Base-by-base conservation (phyloP, 2,329 filamentous ascomycete genomes). In the Arthrobotrys musiformis region DNA sequence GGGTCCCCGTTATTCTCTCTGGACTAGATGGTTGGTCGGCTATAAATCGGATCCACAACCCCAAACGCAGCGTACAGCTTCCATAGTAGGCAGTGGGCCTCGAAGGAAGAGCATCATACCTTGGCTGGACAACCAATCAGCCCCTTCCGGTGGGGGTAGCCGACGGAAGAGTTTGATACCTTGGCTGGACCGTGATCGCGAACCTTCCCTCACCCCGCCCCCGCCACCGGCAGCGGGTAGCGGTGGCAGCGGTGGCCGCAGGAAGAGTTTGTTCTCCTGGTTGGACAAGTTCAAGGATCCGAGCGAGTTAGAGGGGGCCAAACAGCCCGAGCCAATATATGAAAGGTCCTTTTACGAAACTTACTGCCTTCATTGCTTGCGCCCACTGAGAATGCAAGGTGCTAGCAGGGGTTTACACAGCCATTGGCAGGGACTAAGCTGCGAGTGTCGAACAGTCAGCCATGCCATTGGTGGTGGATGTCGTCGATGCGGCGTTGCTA, bases 191-290 rank as follows among this genome's bases (percentile, higher is more conserved):
- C 42, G 70, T 22, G 70, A 75, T 35, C 64, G 72, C 28, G 64
- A 64, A 26, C 35, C 64, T 15, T 63, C 72, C 4, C 64, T 64
- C 9, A 40, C 64, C 19, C 63, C 62, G 8, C 62, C 42, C 15
- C 64, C 64, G 22, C 64, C 62, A 19, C 48, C 72, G 15, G 62
- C 44, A 17, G 24, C 22, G 22, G 19, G 46, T 28, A 62, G 63
- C 30, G 28, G 28, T 2, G 40, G 17, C 1, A 61, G 68, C n/a
- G 37, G 48, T 17, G 48, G 64, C 35, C 64, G 60, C 7, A 56
- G 72, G 22, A 76, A 76, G 42, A 76, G 72, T 66, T 44, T 76
- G 13, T 76, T 76, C 44, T 76, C 72, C 5, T 76, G 72, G 72
- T 56, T 76, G 30, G 72, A 76, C 44, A 69, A 63, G 22, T 76